A percentile compares a stretch with the other conserved stretches of the same genome.
These are phyloP conservation scores for Trypanosoma scelopori DNA, from an alignment of 208 protist genomes.

Conservation along the genomic window DNA sequence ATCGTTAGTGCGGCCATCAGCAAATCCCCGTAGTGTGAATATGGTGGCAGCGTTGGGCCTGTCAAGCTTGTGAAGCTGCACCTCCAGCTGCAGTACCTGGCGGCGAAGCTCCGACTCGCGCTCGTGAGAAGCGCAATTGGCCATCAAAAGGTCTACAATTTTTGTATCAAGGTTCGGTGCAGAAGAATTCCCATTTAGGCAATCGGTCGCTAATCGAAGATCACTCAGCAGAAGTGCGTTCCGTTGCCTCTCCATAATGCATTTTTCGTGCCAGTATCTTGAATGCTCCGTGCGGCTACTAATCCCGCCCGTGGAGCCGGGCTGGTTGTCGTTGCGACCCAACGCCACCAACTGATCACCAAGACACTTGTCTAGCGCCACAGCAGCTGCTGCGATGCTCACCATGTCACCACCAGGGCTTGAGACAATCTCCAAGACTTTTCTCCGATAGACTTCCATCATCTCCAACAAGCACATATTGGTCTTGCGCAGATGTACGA, in stretches of 20 bases:
- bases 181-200: not conserved
- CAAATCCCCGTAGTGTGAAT: too few species aligned
- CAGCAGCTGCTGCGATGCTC: not conserved
- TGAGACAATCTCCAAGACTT: slow-evolving; percentile 13
- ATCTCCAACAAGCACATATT: slow-evolving; percentile 19
- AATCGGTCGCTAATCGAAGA: slow-evolving; percentile 1
- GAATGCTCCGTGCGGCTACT: not conserved
- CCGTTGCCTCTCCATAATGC: slow-evolving; percentile 11
- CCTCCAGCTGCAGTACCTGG: slow-evolving; percentile 15
- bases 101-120: slow-evolving; percentile 12
- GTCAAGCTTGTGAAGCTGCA: slow-evolving; percentile 1
- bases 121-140: slow-evolving; percentile 8
- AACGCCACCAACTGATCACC: slow-evolving; percentile 14
- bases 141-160: slow-evolving; percentile 1
- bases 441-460: slow-evolving; percentile 23
- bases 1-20: not conserved
- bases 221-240: slow-evolving; percentile 13
- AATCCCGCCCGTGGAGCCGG: not conserved
- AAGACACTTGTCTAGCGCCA: slow-evolving; percentile 22
- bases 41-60: not conserved
- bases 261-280: slow-evolving; percentile 21
- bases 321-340: not conserved
- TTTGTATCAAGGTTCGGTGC: not conserved
- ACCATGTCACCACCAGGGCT: not conserved
- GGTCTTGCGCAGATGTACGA: slow-evolving; percentile 8